phyloP scores from a whole-genome alignment of 306 rosid genomes.

The Bauhinia variegata region DNA sequence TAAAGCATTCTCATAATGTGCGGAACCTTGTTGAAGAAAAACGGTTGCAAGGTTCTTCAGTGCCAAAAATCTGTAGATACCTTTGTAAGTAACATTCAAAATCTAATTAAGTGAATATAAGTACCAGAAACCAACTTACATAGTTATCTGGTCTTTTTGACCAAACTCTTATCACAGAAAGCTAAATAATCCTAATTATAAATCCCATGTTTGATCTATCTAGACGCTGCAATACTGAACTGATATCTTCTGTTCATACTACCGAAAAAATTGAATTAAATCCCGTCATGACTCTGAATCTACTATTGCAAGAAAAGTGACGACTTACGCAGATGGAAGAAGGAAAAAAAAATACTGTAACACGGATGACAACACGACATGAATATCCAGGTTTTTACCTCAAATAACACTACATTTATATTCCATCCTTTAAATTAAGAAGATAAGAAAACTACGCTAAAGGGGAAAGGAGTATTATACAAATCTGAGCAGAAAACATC shows the following conservation, averaged over 20 bases:
- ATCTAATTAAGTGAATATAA: slow-evolving; percentile 13
- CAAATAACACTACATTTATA: not conserved
- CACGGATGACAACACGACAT: slow-evolving; percentile 10
- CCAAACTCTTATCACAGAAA: slow-evolving; percentile 10
- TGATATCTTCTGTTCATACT: not conserved
- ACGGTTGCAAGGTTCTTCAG: slow-evolving; percentile 92
- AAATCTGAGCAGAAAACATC: not conserved
- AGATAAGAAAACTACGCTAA: not conserved
- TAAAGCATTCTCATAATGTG: slow-evolving; percentile 75
- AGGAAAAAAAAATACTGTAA: slow-evolving; percentile 25
- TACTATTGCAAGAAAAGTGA: slow-evolving; percentile 22
- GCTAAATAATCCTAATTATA: slow-evolving; percentile 20
- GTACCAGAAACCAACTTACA: slow-evolving; percentile 12
- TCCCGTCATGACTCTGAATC: slow-evolving; percentile 15
- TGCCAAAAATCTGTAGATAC: slow-evolving; percentile 80
- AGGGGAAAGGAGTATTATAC: not conserved
- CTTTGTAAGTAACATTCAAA: slow-evolving; percentile 30
- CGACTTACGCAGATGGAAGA: slow-evolving; percentile 14
- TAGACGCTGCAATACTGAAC: slow-evolving; percentile 19
- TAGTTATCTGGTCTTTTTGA: slow-evolving; percentile 4
- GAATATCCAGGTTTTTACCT: slow-evolving; percentile 15
- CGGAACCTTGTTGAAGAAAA: slow-evolving; percentile 90
- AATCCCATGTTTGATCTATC: not conserved
- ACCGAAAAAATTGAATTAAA: slow-evolving; percentile 20
- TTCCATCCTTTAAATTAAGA: not conserved